phyloP scores from a whole-genome alignment of 1,139 yeast genomes.

The Candida tropicalis region DNA sequence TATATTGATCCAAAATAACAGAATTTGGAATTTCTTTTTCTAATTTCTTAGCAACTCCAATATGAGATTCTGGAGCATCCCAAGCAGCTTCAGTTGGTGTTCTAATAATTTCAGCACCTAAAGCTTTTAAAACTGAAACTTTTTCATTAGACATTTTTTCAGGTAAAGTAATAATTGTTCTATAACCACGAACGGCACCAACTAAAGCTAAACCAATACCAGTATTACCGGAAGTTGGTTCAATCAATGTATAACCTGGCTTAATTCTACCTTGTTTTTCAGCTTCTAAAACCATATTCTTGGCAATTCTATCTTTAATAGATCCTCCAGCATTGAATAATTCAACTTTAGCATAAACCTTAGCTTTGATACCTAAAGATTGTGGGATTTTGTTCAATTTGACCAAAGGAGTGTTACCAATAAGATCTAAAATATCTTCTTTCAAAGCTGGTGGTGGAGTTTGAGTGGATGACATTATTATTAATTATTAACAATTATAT shows the following conservation, averaged over 20 bases:
- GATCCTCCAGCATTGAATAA: conserved; percentile 73
- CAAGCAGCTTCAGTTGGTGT: conserved; percentile 94
- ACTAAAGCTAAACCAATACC: conserved; percentile 89
- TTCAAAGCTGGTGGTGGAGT: conserved; percentile 34
- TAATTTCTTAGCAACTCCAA: conserved; percentile 82
- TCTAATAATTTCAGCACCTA: conserved; percentile 89
- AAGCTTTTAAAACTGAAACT: conserved; percentile 83
- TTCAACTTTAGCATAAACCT: conserved; percentile 61
- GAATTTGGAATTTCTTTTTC: conserved; percentile 87
- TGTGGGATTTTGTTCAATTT: conserved; percentile 77
- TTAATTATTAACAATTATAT: neutral
- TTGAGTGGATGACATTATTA: conserved; percentile 8
- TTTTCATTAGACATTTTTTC: conserved; percentile 94
- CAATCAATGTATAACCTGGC: conserved; percentile 85
- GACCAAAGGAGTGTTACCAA: conserved; percentile 85
- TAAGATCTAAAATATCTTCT: conserved; percentile 57
- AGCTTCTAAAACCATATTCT: conserved; percentile 79
- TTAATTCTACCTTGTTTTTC: conserved; percentile 77
- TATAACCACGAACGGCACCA: conserved; percentile 85
- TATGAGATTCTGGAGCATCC: conserved; percentile 91
- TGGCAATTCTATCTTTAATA: conserved; percentile 66
- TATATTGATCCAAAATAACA: conserved; percentile 82
- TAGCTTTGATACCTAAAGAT: conserved; percentile 70
- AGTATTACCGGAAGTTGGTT: conserved; percentile 88
- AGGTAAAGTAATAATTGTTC: conserved; percentile 86